Evolutionary conservation across 1,139 yeast species (phyloP), one percentile per base, ranked within the genome.

Genomic region (Nakaseomyces delphensis): DNA sequence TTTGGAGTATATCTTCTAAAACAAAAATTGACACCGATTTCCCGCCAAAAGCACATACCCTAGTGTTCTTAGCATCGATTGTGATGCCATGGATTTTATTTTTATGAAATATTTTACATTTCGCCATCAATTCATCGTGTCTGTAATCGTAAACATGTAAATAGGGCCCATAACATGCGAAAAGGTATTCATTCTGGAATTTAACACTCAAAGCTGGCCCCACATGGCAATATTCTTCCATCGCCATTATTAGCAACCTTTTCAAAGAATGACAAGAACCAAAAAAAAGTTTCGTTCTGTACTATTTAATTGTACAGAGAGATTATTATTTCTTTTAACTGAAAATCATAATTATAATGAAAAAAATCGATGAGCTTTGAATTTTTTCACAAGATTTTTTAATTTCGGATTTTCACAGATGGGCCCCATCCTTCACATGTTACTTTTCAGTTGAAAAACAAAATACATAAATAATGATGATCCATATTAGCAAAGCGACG

Each of bases 81-180:
- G 70, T 60, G 20, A 91, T 76, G 16, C 84, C 83, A 59, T 89
- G 96, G 39, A 91, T 78, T 55, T 85, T 87, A 62, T 86, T 86
- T 46, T 79, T 70, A 18, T 64, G 60, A 57, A 91, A 83, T 0
- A 84, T 60, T 45, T 70, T 70, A 35, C 66, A 61, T n/a, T 65
- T 57, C 42, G 59, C 60, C 3, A 77, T 32, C 28, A 74, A 61
- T 24, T 58, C 49, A 6, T 73, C 71, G 0, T 66, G 56, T 31
- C 55, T 53, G 61, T 71, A 67, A 47, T 74, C 66, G 61, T 74
- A 83, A 2, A 78, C 65, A 54, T 75, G 73, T 43, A 86, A 59
- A 8, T 62, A 60, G 1, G 93, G 83, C 0, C 98, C 97, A 50
- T 78, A 76, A 0, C 94, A 96, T n/a, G 77, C 60, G 0, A 84